Evolutionary conservation across 1,284 basidiomycete genomes (phyloP).

Genomic region (Agroathelia rolfsii): DNA sequence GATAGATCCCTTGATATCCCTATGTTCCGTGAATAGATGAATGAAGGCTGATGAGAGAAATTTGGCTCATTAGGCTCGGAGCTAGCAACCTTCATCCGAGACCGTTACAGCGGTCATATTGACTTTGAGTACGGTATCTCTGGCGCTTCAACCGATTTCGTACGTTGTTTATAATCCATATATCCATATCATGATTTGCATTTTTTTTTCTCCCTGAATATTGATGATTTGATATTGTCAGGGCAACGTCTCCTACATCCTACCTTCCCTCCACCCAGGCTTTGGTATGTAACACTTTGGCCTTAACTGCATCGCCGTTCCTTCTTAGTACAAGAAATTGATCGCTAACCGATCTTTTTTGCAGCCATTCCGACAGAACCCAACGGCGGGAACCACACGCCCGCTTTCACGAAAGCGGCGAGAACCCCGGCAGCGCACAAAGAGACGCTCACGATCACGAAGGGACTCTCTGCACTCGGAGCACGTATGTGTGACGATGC

Average conservation of each 20-base stretch:
- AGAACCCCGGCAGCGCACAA: slow-evolving; percentile 44
- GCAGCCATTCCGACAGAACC: slow-evolving; percentile 44
- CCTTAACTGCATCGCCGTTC: slow-evolving; percentile 3
- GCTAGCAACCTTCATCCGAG: slow-evolving; percentile 41
- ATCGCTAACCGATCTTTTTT: not conserved
- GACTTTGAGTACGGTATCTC: slow-evolving; percentile 45
- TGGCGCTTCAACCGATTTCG: slow-evolving; percentile 65
- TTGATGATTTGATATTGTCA: no score
- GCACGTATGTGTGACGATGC: slow-evolving; percentile 48
- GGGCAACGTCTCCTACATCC: no score
- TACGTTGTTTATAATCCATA: slow-evolving; percentile 23
- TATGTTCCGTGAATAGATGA: not conserved
- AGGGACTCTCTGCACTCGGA: slow-evolving; percentile 50
- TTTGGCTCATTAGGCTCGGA: slow-evolving; percentile 33
- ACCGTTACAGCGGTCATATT: slow-evolving; percentile 40
- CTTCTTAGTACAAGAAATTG: not conserved
- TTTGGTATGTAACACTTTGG: slow-evolving; percentile 26
- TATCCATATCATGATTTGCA: slow-evolving; percentile 1
- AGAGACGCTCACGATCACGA: slow-evolving; percentile 43
- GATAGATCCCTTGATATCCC: not conserved
- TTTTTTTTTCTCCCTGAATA: slow-evolving; percentile 1
- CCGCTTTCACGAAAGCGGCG: slow-evolving; percentile 45
- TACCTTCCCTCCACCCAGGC: slow-evolving; percentile 37
- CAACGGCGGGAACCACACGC: slow-evolving; percentile 58
- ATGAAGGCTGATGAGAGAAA: no score